Evolutionary conservation across 768 basidiomycete species (phyloP).

Genomic region (Strobilomyces confusus): DNA sequence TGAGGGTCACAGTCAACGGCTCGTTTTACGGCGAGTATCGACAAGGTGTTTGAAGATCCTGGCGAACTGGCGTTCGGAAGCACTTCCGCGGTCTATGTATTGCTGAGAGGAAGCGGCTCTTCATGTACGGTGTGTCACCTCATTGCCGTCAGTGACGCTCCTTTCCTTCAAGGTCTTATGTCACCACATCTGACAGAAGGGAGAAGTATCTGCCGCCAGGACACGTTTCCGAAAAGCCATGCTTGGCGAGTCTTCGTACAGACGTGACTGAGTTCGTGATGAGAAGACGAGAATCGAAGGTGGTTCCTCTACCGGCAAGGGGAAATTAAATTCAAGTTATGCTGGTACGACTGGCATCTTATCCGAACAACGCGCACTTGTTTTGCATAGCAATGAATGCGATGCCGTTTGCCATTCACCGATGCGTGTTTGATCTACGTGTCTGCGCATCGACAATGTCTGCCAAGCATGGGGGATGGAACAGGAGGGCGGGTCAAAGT

Average conservation of each 20-base stretch:
- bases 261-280: background rate
- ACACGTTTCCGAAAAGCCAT: conserved; percentile 3
- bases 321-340: background rate
- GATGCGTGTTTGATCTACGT: conserved; percentile 3
- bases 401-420: background rate
- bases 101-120: conserved; percentile 44
- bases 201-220: background rate
- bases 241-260: background rate
- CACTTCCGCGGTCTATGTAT: conserved; percentile 59
- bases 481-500: background rate
- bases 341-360: background rate
- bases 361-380: background rate
- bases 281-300: background rate
- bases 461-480: background rate
- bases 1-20: conserved; percentile 51
- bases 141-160: conserved; percentile 10
- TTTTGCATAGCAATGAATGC: background rate
- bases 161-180: conserved; percentile 24
- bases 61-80: conserved; percentile 52
- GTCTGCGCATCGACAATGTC: background rate
- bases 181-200: conserved; percentile 31
- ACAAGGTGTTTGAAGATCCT: conserved; percentile 67
- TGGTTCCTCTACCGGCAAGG: background rate
- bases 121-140: conserved; percentile 49
- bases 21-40: conserved; percentile 55